phyloP scores from a whole-genome alignment of 2,329 filamentous ascomycete species.

The Helotiales sp. region DNA sequence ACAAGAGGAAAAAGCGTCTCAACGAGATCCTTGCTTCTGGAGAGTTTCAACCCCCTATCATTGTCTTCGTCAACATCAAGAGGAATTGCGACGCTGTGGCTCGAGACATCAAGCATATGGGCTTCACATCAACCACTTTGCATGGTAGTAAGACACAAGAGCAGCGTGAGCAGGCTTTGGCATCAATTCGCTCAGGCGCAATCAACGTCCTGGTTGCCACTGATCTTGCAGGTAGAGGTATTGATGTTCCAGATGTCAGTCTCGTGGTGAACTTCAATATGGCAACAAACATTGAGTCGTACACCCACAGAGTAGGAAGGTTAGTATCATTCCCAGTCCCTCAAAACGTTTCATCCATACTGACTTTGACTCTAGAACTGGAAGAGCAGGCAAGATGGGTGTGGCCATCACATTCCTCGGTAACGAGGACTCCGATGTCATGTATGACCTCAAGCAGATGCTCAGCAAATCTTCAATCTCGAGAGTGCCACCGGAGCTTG shows the following conservation, averaged over 20 bases:
- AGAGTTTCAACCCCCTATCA: slow-evolving; percentile 86
- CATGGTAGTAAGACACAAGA: slow-evolving; percentile 98
- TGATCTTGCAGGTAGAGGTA: slow-evolving; percentile 93
- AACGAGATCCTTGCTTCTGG: slow-evolving; percentile 80
- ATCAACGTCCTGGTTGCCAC: slow-evolving; percentile 93
- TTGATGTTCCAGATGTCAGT: slow-evolving; percentile 91
- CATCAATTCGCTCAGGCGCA: slow-evolving; percentile 75
- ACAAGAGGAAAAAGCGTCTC: slow-evolving; percentile 96
- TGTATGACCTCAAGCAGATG: slow-evolving; percentile 97
- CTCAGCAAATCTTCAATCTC: slow-evolving; percentile 86
- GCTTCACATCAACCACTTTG: slow-evolving; percentile 84
- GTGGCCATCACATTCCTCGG: slow-evolving; percentile 95
- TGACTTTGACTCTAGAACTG: too few species aligned
- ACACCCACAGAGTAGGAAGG: slow-evolving; percentile 95
- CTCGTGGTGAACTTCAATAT: slow-evolving; percentile 99
- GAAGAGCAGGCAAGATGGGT: slow-evolving; percentile 95
- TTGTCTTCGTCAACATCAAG: slow-evolving; percentile 99
- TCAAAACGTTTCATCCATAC: too few species aligned
- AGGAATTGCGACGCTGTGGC: slow-evolving; percentile 96
- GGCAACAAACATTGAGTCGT: slow-evolving; percentile 88
- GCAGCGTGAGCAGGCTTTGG: slow-evolving; percentile 90
- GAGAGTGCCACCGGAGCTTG: slow-evolving; percentile 86
- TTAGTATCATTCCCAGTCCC: too few species aligned
- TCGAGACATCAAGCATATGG: slow-evolving; percentile 90
- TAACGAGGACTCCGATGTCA: slow-evolving; percentile 81